Evolutionary conservation across 805 yeast species (phyloP).

Genomic region (Ogataea angusta): DNA sequence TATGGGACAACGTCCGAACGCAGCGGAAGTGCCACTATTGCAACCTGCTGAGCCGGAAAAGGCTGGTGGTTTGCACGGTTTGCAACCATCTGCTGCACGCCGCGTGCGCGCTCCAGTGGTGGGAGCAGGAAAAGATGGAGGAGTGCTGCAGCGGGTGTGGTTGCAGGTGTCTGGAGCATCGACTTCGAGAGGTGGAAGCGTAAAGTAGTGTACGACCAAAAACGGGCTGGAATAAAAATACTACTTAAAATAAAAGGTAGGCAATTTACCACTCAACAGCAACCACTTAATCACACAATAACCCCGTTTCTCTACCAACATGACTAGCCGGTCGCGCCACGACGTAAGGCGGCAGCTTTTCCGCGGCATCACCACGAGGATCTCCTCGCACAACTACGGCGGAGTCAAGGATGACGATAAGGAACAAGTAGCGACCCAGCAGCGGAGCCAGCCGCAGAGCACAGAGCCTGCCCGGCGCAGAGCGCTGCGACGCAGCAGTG

Average conservation of each 20-base stretch:
- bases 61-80: conserved; percentile 61
- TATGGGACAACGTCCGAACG: conserved; percentile 17
- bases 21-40: conserved; percentile 62
- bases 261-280: not conserved
- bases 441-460: conserved; percentile 8
- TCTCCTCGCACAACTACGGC: conserved; percentile 25
- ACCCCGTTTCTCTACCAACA: not conserved
- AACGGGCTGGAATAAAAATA: not conserved
- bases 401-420: conserved; percentile 17
- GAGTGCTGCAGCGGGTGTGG: conserved; percentile 90
- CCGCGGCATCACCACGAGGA: conserved; percentile 32
- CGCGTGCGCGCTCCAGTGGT: conserved; percentile 79
- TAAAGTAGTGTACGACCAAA: conserved; percentile 7
- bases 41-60: conserved; percentile 52
- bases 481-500: conserved; percentile 19
- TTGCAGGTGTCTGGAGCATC: conserved; percentile 52
- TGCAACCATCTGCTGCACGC: conserved; percentile 83
- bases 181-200: conserved; percentile 11
- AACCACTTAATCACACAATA: not conserved
- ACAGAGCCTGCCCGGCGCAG: conserved; percentile 8
- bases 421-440: conserved; percentile 14
- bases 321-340: conserved; percentile 27
- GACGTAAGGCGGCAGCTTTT: conserved; percentile 35
- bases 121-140: conserved; percentile 42
- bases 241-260: not conserved